These are phyloP conservation scores for Euryodendron excelsum DNA, from an alignment of 148 eudicot genomes.

Conservation along the genomic window DNA sequence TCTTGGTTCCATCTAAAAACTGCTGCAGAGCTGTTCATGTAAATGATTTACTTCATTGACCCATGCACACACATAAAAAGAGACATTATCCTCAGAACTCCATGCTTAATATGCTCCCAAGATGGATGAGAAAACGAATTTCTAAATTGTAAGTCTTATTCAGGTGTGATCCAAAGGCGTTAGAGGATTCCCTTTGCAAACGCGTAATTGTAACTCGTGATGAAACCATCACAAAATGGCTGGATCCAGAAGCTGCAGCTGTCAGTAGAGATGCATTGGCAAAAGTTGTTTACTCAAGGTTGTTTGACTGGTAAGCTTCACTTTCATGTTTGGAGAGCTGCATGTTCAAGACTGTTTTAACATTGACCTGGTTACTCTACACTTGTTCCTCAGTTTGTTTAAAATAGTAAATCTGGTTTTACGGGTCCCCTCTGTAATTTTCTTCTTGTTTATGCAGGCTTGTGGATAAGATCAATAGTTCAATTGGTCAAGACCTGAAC, in stretches of 20 bases:
- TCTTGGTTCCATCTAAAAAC: constrained; percentile 76
- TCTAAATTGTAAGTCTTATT: constrained; percentile 16
- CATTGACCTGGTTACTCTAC: not conserved
- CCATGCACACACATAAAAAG: not conserved
- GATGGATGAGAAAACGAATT: constrained; percentile 2
- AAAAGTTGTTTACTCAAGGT: constrained; percentile 1
- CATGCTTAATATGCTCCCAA: not conserved
- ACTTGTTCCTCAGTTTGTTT: not conserved
- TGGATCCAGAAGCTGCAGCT: constrained; percentile 56
- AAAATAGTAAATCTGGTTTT: not conserved
- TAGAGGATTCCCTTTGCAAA: constrained; percentile 58
- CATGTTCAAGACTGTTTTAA: not conserved
- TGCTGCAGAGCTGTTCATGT: constrained; percentile 87
- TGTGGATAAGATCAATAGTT: constrained; percentile 77
- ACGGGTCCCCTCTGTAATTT: too few relatives aligned
- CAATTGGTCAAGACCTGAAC: constrained; percentile 88
- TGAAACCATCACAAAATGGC: constrained; percentile 52
- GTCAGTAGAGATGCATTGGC: constrained; percentile 60
- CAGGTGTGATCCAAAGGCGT: constrained; percentile 54
- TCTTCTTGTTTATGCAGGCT: constrained; percentile 55
- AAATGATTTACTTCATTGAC: constrained; percentile 23
- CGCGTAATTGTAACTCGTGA: constrained; percentile 57
- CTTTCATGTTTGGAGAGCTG: constrained; percentile 8
- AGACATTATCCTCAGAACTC: not conserved
- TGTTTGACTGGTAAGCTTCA: constrained; percentile 8